Evolutionary conservation across 2,329 filamentous ascomycete genomes (phyloP), one percentile per base, ranked within the genome.

Genomic region (Zymoseptoria crescenta): DNA sequence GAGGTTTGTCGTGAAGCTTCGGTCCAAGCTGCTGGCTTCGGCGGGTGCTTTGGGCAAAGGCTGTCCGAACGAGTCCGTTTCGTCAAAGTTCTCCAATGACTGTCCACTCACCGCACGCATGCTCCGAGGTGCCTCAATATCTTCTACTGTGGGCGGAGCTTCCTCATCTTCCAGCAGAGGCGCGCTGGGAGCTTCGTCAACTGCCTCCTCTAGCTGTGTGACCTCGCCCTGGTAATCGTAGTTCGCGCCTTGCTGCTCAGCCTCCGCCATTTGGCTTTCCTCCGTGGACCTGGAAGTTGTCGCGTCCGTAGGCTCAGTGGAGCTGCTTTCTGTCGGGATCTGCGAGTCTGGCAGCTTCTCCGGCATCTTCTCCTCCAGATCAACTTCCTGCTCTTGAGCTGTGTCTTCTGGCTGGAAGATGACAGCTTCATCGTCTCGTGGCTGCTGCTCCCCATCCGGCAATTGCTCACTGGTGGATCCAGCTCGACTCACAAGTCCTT

Each of bases 181-280:
- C 9, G 70, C 73, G 30, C 70, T 68, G 10, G 69, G 72, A 56
- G 74, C 75, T 56, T 80, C 77, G 20, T 75, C 71, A 24, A 77
- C 66, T 21, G 77, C 77, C 21, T 77, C 73, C 55, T 80, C 78
- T 62, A 80, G 66, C 8, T 75, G 68, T 4, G 77, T 76, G 0
- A 69, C 69, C 54, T 77, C 75, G 49, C 78, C 74, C 59, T 81
- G 78, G 59, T 77, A 74, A 58, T 80, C 78, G 63, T 80, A 80
- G 70, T 52, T 50, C 13, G 53, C 55, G 21, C 56, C 53, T 56
- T 60, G 52, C 27, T 59, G 27, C 9, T 56, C 27, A n/a, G 24
- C 35, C 1, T 56, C 51, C 27, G 28, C 35, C 9, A 24, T n/a
- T 13, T 45, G 35, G n/a, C 6, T 16, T 41, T 45, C 35, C 35